A percentile compares a stretch with the other conserved stretches of the same genome.
Evolutionary conservation across 1,284 basidiomycete species (phyloP).

Genomic region (Termitomyces sp.): DNA sequence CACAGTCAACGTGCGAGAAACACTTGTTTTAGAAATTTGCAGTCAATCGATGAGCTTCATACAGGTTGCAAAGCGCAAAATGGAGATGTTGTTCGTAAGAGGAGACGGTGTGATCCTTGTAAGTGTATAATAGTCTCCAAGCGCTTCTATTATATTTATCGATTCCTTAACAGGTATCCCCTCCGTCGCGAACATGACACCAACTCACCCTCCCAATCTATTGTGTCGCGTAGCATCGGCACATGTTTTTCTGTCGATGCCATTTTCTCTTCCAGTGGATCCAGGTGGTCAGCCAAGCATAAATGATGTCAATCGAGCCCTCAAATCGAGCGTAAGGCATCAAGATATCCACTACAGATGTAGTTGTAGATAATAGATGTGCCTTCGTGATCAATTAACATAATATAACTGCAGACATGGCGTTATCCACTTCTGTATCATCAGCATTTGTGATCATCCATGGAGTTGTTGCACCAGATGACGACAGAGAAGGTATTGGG

Average conservation of each 20-base stretch:
- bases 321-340: not conserved
- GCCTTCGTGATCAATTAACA: conserved; percentile 4
- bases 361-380: conserved; percentile 11
- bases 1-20: conserved; percentile 56
- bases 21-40: not conserved
- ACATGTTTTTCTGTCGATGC: conserved; percentile 1
- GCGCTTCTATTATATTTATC: conserved; percentile 1
- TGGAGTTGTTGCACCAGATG: conserved; percentile 23
- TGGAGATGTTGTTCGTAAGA: conserved; percentile 98
- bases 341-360: not conserved
- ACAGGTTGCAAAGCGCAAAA: conserved; percentile 88
- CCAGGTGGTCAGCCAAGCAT: not conserved
- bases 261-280: not conserved
- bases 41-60: conserved; percentile 1
- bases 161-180: conserved; percentile 57
- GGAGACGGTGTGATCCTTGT: conserved; percentile 94
- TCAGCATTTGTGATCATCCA: conserved; percentile 15
- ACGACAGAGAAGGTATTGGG: conserved; percentile 13
- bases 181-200: conserved; percentile 59
- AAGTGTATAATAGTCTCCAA: conserved; percentile 27
- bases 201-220: conserved; percentile 24
- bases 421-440: conserved; percentile 5
- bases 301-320: not conserved
- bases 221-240: conserved; percentile 23
- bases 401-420: not conserved